A percentile compares a stretch with the other conserved stretches of the same genome.
Evolutionary conservation across 176 grass and related monocot genomes (phyloP).

Genomic region (Phoenix dactylifera): DNA sequence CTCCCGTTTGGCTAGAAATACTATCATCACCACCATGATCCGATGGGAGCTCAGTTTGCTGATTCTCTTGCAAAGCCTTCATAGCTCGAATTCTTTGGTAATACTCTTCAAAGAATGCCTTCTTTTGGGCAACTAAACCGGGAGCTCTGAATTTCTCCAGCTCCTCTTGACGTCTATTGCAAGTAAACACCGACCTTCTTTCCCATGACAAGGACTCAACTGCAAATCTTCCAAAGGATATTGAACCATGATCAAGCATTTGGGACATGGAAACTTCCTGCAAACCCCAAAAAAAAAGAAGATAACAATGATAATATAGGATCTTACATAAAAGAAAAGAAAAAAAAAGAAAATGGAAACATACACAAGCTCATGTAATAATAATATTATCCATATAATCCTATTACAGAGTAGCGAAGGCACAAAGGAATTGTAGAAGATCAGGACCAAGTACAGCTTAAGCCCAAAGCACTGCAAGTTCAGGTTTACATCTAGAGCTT

Average conservation of each 20-base stretch:
- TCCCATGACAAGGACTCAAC: slow-evolving; percentile 70
- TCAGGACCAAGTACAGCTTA: no score
- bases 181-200: slow-evolving; percentile 54
- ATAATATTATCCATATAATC: no score
- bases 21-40: no score
- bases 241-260: slow-evolving; percentile 63
- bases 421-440: no score
- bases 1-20: not conserved
- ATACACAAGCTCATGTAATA: no score
- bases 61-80: slow-evolving; percentile 32
- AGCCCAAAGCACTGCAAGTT: no score
- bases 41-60: slow-evolving; percentile 5
- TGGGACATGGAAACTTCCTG: slow-evolving; percentile 45
- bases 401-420: no score
- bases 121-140: slow-evolving; percentile 81
- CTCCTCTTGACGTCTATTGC: slow-evolving; percentile 64
- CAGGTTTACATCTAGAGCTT: no score
- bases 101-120: slow-evolving; percentile 90
- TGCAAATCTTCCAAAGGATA: slow-evolving; percentile 76
- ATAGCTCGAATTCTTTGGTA: slow-evolving; percentile 41
- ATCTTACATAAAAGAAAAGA: no score
- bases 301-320: no score
- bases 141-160: slow-evolving; percentile 43
- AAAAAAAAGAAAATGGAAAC: no score
- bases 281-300: not conserved